Evolutionary conservation across 495 filamentous ascomycete species (phyloP).

Genomic region (Beverwykella pulmonaria): DNA sequence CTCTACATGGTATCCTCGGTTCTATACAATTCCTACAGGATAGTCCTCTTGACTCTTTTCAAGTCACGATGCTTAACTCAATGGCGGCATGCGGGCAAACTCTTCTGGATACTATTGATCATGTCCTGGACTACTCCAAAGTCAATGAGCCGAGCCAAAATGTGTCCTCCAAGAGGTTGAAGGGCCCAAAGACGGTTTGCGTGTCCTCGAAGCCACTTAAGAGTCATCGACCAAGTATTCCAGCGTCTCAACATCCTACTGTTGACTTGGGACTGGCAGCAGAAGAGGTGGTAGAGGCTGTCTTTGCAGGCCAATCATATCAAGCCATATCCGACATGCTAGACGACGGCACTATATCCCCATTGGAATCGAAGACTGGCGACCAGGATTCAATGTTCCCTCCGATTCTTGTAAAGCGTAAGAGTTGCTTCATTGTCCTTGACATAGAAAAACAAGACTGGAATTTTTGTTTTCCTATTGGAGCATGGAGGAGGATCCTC

Average conservation of each 20-base stretch:
- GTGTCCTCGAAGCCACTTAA: slow-evolving; percentile 25
- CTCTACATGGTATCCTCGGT: slow-evolving; percentile 87
- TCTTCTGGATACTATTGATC: slow-evolving; percentile 41
- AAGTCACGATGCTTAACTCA: slow-evolving; percentile 32
- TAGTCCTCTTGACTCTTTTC: slow-evolving; percentile 35
- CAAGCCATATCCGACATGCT: background rate
- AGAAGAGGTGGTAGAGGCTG: slow-evolving; percentile 44
- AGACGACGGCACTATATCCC: background rate
- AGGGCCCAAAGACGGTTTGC: slow-evolving; percentile 14
- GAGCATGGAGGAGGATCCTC: slow-evolving; percentile 36
- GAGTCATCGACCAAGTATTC: background rate
- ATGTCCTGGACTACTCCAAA: slow-evolving; percentile 41
- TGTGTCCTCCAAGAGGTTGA: slow-evolving; percentile 21
- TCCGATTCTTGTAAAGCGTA: background rate
- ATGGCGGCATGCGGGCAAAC: slow-evolving; percentile 38
- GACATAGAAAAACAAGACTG: slow-evolving; percentile 31
- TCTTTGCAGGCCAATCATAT: slow-evolving; percentile 34
- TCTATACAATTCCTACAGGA: slow-evolving; percentile 47
- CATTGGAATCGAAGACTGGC: background rate
- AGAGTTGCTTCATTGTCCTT: slow-evolving; percentile 30
- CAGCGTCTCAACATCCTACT: background rate
- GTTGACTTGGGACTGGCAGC: slow-evolving; percentile 38
- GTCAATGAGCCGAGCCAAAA: slow-evolving; percentile 32
- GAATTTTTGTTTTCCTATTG: slow-evolving; percentile 24
- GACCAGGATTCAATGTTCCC: background rate